These are phyloP conservation scores for Scenedesmus sp. DNA, from an alignment of 163 green algal species.

Conservation along the genomic window DNA sequence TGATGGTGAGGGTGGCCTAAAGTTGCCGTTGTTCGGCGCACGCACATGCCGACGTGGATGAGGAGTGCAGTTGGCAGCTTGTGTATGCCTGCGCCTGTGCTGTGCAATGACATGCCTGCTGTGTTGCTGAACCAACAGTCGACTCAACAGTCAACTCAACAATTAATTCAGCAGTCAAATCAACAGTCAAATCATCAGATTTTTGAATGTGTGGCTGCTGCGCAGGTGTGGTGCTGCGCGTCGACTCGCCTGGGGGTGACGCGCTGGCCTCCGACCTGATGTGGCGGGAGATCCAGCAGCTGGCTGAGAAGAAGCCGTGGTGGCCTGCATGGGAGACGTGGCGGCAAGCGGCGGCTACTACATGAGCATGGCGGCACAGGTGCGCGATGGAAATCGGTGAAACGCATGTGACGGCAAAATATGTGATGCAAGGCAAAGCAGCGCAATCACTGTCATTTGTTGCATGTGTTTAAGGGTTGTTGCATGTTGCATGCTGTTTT, in stretches of 20 bases:
- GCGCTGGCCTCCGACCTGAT: constrained; percentile 93
- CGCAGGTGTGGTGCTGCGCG: constrained; percentile 86
- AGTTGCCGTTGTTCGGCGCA: too few species aligned
- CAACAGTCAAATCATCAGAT: background rate
- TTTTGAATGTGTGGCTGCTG: constrained; percentile 14
- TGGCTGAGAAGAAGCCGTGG: constrained; percentile 92
- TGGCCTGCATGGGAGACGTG: constrained; percentile 96
- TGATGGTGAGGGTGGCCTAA: too few species aligned
- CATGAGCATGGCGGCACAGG: constrained; percentile 73
- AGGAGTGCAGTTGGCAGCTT: too few species aligned
- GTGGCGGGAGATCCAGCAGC: constrained; percentile 87
- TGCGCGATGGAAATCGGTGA: too few species aligned
- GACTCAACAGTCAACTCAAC: too few species aligned
- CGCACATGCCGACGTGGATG: too few species aligned
- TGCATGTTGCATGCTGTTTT: too few species aligned
- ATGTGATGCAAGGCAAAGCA: too few species aligned
- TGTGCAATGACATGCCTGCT: background rate
- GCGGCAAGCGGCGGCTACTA: constrained; percentile 97
- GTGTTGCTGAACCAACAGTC: background rate
- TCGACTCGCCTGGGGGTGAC: constrained; percentile 94
- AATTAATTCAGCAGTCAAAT: too few species aligned
- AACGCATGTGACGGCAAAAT: background rate
- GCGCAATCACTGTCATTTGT: too few species aligned
- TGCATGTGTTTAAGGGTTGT: too few species aligned
- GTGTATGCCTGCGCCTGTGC: too few species aligned